These are phyloP conservation scores for Kwoniella newhampshirensis DNA, from an alignment of 768 basidiomycete genomes.

Conservation along the genomic window DNA sequence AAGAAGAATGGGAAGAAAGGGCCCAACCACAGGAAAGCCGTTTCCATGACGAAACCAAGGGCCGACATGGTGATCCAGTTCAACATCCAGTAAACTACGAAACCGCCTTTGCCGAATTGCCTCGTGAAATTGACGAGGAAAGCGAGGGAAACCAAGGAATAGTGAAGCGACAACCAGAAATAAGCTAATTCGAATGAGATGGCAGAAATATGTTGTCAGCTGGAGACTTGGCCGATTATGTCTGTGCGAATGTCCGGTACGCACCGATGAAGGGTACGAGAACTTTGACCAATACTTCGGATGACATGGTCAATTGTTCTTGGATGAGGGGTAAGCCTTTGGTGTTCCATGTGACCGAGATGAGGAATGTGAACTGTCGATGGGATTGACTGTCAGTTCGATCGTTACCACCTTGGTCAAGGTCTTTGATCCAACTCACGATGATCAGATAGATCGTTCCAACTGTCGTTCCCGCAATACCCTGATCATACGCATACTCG, in stretches of 20 bases:
- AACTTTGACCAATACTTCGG: slow-evolving; percentile 39
- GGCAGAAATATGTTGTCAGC: not conserved
- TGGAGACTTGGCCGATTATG: not conserved
- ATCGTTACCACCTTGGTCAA: not conserved
- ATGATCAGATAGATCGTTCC: slow-evolving; percentile 50
- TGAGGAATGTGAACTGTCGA: slow-evolving; percentile 54
- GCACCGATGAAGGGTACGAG: slow-evolving; percentile 34
- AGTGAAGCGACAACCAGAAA: slow-evolving; percentile 48
- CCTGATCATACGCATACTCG: slow-evolving; percentile 3
- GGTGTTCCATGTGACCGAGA: slow-evolving; percentile 41
- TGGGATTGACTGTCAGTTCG: too few relatives aligned
- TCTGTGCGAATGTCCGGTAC: slow-evolving; percentile 1
- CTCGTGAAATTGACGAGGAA: slow-evolving; percentile 46
- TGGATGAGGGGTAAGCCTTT: slow-evolving; percentile 35
- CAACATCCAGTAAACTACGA: slow-evolving; percentile 51
- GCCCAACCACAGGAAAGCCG: slow-evolving; percentile 45
- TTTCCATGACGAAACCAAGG: slow-evolving; percentile 49
- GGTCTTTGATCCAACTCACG: slow-evolving; percentile 24
- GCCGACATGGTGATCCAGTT: slow-evolving; percentile 43
- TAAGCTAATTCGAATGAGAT: slow-evolving; percentile 19
- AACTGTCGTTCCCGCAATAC: slow-evolving; percentile 44
- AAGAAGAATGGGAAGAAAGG: slow-evolving; percentile 53
- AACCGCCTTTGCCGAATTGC: slow-evolving; percentile 46
- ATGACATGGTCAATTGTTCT: slow-evolving; percentile 30
- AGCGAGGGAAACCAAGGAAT: slow-evolving; percentile 51